Conservation (phyloP, 768 basidiomycete genomes). For the Pluteus cervinus region DNA sequence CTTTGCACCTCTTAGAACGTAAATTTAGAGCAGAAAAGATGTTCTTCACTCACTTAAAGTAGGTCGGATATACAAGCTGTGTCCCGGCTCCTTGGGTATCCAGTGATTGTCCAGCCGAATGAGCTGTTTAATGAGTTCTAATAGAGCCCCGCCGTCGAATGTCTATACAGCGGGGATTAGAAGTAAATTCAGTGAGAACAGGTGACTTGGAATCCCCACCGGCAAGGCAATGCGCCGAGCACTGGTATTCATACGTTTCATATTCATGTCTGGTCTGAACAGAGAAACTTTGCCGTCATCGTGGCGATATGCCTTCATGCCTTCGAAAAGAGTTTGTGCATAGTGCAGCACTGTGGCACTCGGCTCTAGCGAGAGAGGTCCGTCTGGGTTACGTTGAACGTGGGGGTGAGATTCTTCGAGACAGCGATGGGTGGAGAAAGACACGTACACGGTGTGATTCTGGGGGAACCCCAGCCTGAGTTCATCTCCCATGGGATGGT, state of each 20-base stretch:
- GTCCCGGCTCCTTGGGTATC: constrained; percentile 85
- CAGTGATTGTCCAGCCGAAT: constrained; percentile 80
- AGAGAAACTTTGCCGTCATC: constrained; percentile 67
- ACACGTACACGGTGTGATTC: constrained; percentile 69
- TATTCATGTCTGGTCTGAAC: constrained; percentile 97
- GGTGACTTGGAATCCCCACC: constrained; percentile 37
- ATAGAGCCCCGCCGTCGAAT: constrained; percentile 71
- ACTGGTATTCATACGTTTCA: constrained; percentile 90
- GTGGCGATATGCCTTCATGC: constrained; percentile 89
- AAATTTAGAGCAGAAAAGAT: background rate
- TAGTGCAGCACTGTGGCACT: constrained; percentile 86
- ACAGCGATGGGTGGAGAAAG: constrained; percentile 5
- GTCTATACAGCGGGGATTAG: constrained; percentile 33
- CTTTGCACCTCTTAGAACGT: constrained; percentile 29
- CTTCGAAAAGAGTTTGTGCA: constrained; percentile 87
- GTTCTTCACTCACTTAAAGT: constrained; percentile 46
- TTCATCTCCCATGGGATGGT: constrained; percentile 65
- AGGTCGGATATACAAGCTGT: constrained; percentile 89
- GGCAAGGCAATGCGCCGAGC: constrained; percentile 75
- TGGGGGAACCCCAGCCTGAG: constrained; percentile 77
- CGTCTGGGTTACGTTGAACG: constrained; percentile 38
- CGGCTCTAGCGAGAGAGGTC: constrained; percentile 68
- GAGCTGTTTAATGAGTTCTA: constrained; percentile 82
- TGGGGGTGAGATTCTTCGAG: background rate
- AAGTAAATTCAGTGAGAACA: constrained; percentile 4